Evolutionary conservation across 768 basidiomycete genomes (phyloP).

Genomic region (Lanmaoa pseudosensibilis): DNA sequence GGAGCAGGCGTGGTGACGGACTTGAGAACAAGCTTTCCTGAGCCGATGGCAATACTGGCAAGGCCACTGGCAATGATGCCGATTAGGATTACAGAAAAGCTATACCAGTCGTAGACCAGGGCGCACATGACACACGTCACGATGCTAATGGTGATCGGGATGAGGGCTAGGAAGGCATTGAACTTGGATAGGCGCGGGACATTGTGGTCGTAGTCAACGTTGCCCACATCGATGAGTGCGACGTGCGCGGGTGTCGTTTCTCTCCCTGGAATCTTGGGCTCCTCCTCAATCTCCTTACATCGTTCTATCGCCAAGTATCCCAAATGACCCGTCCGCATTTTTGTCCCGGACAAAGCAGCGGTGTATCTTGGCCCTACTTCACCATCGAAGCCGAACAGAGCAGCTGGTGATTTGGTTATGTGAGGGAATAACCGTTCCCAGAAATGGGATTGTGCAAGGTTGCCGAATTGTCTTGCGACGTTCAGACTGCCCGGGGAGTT

Average conservation of each 20-base stretch:
- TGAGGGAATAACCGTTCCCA: constrained; percentile 30
- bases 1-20: constrained; percentile 11
- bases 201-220: constrained; percentile 1
- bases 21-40: constrained; percentile 20
- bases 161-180: constrained; percentile 9
- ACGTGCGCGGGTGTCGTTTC: constrained; percentile 11
- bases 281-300: constrained; percentile 11
- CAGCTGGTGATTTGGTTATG: constrained; percentile 17
- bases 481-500: constrained; percentile 34
- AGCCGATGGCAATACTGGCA: constrained; percentile 28
- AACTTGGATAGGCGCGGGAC: constrained; percentile 2
- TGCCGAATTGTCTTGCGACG: constrained; percentile 31
- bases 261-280: constrained; percentile 10
- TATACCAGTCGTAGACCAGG: constrained; percentile 31
- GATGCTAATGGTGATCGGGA: constrained; percentile 30
- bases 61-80: constrained; percentile 34
- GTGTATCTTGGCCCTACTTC: constrained; percentile 27
- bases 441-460: constrained; percentile 26
- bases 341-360: constrained; percentile 27
- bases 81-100: constrained; percentile 29
- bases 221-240: constrained; percentile 18
- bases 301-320: constrained; percentile 26
- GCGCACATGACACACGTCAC: constrained; percentile 25
- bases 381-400: constrained; percentile 28
- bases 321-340: constrained; percentile 31